These are phyloP conservation scores for Chrysosporium keratinophilum DNA, from an alignment of 2,329 filamentous ascomycete species.

Conservation along the genomic window DNA sequence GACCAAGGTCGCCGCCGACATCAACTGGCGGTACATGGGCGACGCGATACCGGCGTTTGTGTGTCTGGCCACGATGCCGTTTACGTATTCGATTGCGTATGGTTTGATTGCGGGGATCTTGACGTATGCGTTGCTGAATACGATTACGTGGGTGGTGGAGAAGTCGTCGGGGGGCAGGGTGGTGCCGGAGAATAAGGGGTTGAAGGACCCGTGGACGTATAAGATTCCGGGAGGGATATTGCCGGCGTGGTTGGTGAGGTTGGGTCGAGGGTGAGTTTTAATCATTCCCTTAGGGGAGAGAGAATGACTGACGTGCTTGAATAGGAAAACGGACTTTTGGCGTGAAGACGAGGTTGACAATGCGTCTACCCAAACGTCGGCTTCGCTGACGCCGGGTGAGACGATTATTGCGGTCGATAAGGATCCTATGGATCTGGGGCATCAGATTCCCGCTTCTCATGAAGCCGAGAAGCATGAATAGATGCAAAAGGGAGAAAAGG, in stretches of 20 bases:
- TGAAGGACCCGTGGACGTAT: conserved; percentile 73
- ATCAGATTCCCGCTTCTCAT: too few species aligned
- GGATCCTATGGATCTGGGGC: too few species aligned
- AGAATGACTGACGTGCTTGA: neutral
- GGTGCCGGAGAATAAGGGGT: conserved; percentile 61
- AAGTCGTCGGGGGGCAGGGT: conserved; percentile 57
- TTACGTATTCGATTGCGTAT: conserved; percentile 80
- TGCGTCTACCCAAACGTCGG: too few species aligned
- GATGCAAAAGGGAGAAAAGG: too few species aligned
- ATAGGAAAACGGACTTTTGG: conserved; percentile 62
- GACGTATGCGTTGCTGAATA: conserved; percentile 67
- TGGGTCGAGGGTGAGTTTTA: conserved; percentile 40
- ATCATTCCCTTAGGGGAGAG: neutral
- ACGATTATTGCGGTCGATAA: too few species aligned
- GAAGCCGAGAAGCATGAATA: too few species aligned
- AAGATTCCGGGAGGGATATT: conserved; percentile 63
- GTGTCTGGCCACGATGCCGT: conserved; percentile 76
- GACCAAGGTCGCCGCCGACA: conserved; percentile 64
- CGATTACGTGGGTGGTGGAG: conserved; percentile 57
- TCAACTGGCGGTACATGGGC: conserved; percentile 81
- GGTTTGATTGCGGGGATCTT: conserved; percentile 72
- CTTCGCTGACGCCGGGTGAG: too few species aligned
- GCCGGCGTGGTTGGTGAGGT: conserved; percentile 60
- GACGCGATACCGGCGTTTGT: conserved; percentile 78
- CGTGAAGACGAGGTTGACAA: conserved; percentile 29